Evolutionary conservation across 2,329 filamentous ascomycete genomes (phyloP), one percentile per base, ranked within the genome.

Genomic region (Bipolaris oryzae): DNA sequence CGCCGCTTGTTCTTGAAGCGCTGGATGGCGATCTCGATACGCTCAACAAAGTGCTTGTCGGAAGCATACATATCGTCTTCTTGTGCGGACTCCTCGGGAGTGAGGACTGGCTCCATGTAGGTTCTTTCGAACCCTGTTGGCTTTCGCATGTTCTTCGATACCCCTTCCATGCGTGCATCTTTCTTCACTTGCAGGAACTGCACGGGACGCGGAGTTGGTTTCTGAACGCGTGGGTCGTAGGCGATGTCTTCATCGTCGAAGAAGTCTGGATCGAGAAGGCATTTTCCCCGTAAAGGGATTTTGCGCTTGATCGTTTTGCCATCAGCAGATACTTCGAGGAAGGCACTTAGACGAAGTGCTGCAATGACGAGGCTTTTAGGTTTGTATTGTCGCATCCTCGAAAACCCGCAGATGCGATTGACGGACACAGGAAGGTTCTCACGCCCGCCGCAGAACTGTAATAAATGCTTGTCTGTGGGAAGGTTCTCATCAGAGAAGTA

Each of bases 11-110:
- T 82, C 60, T 89, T 87, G 77, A 89, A 99, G 13, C 92, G 89
- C 63, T 92, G 87, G 52, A 98, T 89, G 44, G 91, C 95, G 23
- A 88, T 84, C 70, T 97, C 89, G 38, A 98, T 91, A 44, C 95
- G 91, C 53, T 89, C 90, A 25, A 72, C 63, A 53, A 81, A 78
- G 1, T 69, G 51, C 44, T 75, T 74, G 11, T 77, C 74, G 80
- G 78, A 73, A 62, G 85, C 74, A 70, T 96, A 99, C 21, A 95
- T 78, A 11, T 84, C 80, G 18, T 82, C 78, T 69, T 96, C 90
- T 48, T 89, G 82, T 3, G 82, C 77, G 46, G 85, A 82, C 69
- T 96, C 87, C 0, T 81, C 82, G 0, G 88, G 87, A 0, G 89
- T 93, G 58, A 96, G 78, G 0, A 92, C 92, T 1, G 88, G 83